These are phyloP conservation scores for Botrytis galanthina DNA, from an alignment of 2,329 filamentous ascomycete species.

Conservation along the genomic window DNA sequence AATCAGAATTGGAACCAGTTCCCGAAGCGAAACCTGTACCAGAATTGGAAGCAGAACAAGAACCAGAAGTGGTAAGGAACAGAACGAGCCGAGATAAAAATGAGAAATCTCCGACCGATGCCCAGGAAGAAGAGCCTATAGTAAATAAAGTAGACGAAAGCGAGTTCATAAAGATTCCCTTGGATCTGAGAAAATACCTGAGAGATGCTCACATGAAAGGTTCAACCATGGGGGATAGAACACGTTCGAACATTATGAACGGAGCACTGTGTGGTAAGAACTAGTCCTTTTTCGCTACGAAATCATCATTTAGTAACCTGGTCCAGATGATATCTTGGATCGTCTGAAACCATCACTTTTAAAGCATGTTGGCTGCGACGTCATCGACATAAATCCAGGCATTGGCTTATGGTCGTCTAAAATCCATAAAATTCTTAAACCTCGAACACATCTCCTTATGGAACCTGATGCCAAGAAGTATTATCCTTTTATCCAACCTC, in stretches of 20 bases:
- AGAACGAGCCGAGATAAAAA: neutral
- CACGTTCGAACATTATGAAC: slow-evolving; percentile 53
- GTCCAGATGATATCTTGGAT: slow-evolving; percentile 45
- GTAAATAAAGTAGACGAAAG: neutral
- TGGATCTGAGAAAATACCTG: neutral
- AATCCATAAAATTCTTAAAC: slow-evolving; percentile 71
- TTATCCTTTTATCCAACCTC: slow-evolving; percentile 56
- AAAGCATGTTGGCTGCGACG: slow-evolving; percentile 73
- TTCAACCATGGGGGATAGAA: slow-evolving; percentile 5
- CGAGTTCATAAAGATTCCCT: neutral
- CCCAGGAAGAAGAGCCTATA: neutral
- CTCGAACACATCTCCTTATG: slow-evolving; percentile 78
- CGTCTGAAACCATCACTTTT: slow-evolving; percentile 68
- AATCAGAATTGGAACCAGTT: neutral
- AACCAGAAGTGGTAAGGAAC: neutral
- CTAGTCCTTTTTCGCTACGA: neutral
- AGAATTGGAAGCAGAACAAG: neutral
- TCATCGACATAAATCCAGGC: slow-evolving; percentile 85
- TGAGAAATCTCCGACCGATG: neutral
- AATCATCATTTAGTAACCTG: neutral
- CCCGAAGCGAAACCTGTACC: neutral
- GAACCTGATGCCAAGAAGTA: slow-evolving; percentile 66
- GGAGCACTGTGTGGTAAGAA: slow-evolving; percentile 46
- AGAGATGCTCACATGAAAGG: neutral
- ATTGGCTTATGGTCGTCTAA: slow-evolving; percentile 74